Base-by-base conservation (phyloP, 139 green algal species). In the Deuterostichococcus epilithicus region DNA sequence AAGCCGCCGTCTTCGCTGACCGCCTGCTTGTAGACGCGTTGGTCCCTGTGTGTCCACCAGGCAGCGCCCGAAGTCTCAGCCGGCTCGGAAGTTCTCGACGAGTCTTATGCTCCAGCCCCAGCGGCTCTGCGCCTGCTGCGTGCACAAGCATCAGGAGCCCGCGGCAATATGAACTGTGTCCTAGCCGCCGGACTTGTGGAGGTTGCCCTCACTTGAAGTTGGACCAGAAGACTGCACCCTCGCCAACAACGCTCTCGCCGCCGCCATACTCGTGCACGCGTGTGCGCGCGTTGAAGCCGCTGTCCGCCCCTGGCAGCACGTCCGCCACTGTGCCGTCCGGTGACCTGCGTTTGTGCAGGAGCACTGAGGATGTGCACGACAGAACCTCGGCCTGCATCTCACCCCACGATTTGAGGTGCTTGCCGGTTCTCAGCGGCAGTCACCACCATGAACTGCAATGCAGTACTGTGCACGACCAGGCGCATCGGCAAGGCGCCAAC, bases 211-310 rank as follows among this genome's bases (percentile, higher is more conserved):
- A 82, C 81, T 75, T 86, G 78, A 93, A 93, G 80, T 96, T 94
- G 45, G 79, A 86, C 75, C 90, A 95, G 77, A 87, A 88, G 5
- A 88, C 75, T 0, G 44, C 72, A 26, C 47, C 68, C n/a, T 72
- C 45, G 23, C 23, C 68, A 20, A 92, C 20, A 18, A 78, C 59
- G 70, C 83, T 89, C 0, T 88, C 83, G n/a, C 83, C 88, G 28
- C 91, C 90, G 34, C 87, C 87, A 68, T 92, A 92, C 77, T 92
- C 88, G 73, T 92, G 85, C 76, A 95, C 91, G 0, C 84, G 82
- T 0, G 89, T 94, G 36, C 90, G 85, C 38, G 92, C 88, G 76
- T 93, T 92, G 66, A 93, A 84, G 38, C 83, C 87, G 33, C 63
- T 77, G 26, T 84, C 81, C 0, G 42, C 69, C 2, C 34, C 52